phyloP scores from a whole-genome alignment of 2,329 filamentous ascomycete species.

The Sporothrix euskadiensis region DNA sequence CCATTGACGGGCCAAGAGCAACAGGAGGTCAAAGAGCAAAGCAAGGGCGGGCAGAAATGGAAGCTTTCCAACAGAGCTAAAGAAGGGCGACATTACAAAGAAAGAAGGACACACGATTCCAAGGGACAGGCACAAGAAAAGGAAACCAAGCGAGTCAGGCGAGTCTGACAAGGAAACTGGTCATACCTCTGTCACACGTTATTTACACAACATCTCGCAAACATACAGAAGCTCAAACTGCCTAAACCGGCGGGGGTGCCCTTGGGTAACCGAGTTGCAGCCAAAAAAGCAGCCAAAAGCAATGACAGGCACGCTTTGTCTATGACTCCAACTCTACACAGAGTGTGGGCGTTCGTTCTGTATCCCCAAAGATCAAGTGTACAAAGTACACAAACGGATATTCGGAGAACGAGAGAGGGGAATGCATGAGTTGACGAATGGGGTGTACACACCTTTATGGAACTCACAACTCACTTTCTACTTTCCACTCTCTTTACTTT shows the following conservation, averaged over 20 bases:
- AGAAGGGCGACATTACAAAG: background rate
- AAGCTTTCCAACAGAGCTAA: background rate
- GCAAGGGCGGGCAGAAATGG: background rate
- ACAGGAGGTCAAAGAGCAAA: background rate
- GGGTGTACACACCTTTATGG: slow-evolving; percentile 1
- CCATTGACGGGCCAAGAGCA: background rate
- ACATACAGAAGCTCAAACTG: background rate
- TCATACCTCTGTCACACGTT: background rate
- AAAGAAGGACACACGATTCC: background rate
- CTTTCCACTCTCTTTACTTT: background rate
- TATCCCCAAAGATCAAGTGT: background rate
- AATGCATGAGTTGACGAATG: background rate
- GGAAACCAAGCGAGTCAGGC: background rate
- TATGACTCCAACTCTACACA: background rate
- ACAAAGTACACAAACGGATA: background rate
- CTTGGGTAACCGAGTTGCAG: background rate
- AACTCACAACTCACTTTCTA: background rate
- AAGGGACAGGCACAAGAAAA: background rate
- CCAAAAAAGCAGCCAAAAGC: background rate
- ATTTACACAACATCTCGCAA: background rate
- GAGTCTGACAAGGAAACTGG: background rate
- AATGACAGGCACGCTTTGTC: background rate
- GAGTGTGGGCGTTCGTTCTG: background rate
- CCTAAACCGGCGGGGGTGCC: background rate
- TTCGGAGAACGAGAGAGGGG: background rate